Base-by-base conservation (phyloP, 768 basidiomycete species). In the Mycena alexandri region DNA sequence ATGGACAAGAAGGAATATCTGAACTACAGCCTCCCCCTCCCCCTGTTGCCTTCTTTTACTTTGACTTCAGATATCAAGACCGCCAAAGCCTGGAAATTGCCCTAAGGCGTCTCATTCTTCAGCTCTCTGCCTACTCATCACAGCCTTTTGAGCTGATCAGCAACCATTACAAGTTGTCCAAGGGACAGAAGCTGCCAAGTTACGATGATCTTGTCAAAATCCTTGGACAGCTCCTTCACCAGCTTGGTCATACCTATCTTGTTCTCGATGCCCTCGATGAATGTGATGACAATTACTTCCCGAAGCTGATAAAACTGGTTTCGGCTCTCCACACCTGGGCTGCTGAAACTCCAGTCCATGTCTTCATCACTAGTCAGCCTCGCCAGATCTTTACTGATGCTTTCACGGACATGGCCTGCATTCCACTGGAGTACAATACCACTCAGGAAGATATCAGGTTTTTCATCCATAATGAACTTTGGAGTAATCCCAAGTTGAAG, bases 211-310 rank as follows among this genome's bases (percentile, higher is more conserved):
- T 62, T 4, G 22, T 7, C 1, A 17, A 44, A 6, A 54, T 62
- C 21, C 29, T 62, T 4, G 7, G 44, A 36, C 19, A 36, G 61
- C 52, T 63, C 14, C 53, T 63, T 14, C 44, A n/a, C 10, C 33
- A 55, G 61, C 43, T 63, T 12, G 17, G 53, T 11, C 61, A 51
- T 3, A 62, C 61, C 19, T 62, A 62, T 19, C 24, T 62, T 12
- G 19, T 62, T 29, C n/a, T 62, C 8, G 61, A 63, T 55, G 61
- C 61, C 46, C 53, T 63, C 17, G 34, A 63, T 17, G 61, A 63
- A 34, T 54, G 52, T 24, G 51, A 19, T 6, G 19, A 21, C 10
- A 25, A 13, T 16, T 33, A 63, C 11, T 11, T 55, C 13, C 2
- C 2, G 0, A 12, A 10, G 29, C 42, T 55, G 11, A 16, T 63